phyloP scores from a whole-genome alignment of 2,329 filamentous ascomycete species.

The Colletotrichum sp. region DNA sequence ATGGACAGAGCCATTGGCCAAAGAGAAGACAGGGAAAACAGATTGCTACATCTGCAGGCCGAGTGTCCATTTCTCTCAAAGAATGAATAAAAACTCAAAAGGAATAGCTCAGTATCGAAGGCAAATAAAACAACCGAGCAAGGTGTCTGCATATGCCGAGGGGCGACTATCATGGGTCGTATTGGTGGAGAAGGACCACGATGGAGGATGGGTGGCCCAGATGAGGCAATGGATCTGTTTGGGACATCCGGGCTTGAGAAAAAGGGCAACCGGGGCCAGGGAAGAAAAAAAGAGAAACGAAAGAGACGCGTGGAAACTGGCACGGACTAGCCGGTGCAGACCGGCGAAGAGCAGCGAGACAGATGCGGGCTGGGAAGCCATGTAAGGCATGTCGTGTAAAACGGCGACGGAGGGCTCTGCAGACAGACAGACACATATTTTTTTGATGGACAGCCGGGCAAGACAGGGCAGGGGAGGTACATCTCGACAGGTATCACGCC shows the following conservation, averaged over 20 bases:
- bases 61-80: conserved; percentile 37
- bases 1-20: conserved; percentile 32
- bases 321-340: conserved; percentile 9
- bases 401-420: conserved; percentile 16
- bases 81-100: conserved; percentile 14
- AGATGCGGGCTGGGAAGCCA: not conserved
- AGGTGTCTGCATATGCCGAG: conserved; percentile 45
- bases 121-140: conserved; percentile 13
- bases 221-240: conserved; percentile 25
- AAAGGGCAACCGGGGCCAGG: not conserved
- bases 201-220: conserved; percentile 30
- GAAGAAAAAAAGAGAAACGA: conserved; percentile 2
- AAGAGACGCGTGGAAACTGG: conserved; percentile 20
- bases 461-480: not conserved
- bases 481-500: not conserved
- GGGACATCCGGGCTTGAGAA: not conserved
- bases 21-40: conserved; percentile 25
- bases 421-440: not conserved
- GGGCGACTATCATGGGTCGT: conserved; percentile 26
- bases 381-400: conserved; percentile 20
- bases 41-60: conserved; percentile 29
- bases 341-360: conserved; percentile 4
- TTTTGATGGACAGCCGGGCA: not conserved
- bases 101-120: not conserved
- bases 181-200: conserved; percentile 35